Evolutionary conservation across 371 early-diverging fungal species (phyloP), one percentile per base, ranked within the genome.

Genomic region (Lichtheimia ornata): DNA sequence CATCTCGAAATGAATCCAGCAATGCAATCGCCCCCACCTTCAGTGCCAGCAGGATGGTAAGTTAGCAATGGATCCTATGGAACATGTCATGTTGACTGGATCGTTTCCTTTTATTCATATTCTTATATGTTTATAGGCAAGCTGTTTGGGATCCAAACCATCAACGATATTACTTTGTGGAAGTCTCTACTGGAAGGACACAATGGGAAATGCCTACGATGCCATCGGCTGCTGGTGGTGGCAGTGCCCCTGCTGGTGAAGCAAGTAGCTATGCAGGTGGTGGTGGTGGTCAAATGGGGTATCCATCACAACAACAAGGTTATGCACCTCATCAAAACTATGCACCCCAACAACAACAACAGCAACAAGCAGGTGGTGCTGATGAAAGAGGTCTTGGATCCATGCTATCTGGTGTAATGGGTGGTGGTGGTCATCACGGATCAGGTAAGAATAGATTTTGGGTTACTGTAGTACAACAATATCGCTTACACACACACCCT

Each of bases 141-240:
- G 74, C 72, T 24, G 57, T 74, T 24, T 78, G 79, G 79, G 79
- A 78, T 49, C 67, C 66, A 25, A 53, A 58, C 41, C 27, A 69
- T 30, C 66, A 72, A 43, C 73, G 75, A 11, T 78, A 75, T 58
- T 78, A 75, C 27, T 78, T 56, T 50, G 59, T 69, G 9, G 66
- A 78, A 50, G 58, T 66, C 28, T 61, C 71, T 20, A 69, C 79
- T 5, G 79, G 79, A 13, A 59, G 40, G 50, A 69, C 79, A 6
- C 75, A 78, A 54, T 78, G 79, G 79, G 79, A 78, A 45, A 5
- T 67, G 1, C 79, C 79, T 20, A 54, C 62, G 1, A 35, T 35
- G 35, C 35, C 35, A 35, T 35, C 35, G 9, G 6, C 35, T 9
- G 43, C 27, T 5, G 47, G 53, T 44, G 45, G 50, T 40, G 42